Conservation (phyloP, 2,329 filamentous ascomycete genomes). For the Decorospora gaudefroyi region DNA sequence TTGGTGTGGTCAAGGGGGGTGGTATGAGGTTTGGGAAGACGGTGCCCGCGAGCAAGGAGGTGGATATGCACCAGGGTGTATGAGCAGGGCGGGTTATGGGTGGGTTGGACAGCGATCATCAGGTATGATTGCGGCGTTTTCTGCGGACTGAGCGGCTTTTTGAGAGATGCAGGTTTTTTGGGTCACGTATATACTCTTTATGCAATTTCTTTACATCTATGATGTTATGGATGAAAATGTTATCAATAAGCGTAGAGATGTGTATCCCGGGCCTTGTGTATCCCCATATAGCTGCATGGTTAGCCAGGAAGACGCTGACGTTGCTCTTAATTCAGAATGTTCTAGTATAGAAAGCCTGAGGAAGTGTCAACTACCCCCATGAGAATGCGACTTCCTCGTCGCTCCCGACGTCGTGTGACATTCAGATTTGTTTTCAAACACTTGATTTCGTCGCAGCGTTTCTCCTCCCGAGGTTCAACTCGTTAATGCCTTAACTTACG, state of each 20-base stretch:
- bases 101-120: slow-evolving; percentile 20
- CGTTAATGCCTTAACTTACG: slow-evolving; percentile 7
- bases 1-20: slow-evolving; percentile 41
- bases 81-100: background rate
- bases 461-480: slow-evolving; percentile 7
- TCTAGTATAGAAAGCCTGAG: too few species aligned
- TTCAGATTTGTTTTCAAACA: slow-evolving; percentile 6
- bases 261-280: too few species aligned
- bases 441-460: slow-evolving; percentile 4
- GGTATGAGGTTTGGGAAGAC: slow-evolving; percentile 17
- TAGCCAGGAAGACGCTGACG: too few species aligned
- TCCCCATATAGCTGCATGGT: too few species aligned
- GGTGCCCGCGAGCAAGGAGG: slow-evolving; percentile 26
- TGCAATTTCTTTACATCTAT: background rate
- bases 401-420: too few species aligned
- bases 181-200: slow-evolving; percentile 3
- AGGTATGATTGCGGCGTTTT: slow-evolving; percentile 28
- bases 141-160: too few species aligned
- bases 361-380: too few species aligned
- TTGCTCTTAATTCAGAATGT: too few species aligned
- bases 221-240: background rate
- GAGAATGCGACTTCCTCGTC: too few species aligned
- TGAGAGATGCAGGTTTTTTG: too few species aligned
- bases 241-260: background rate
- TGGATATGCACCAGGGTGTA: slow-evolving; percentile 51